Percentiles rank a stretch among this genome's conserved stretches.
Conservation (phyloP, 2,329 filamentous ascomycete species). For the Zymoseptoria ardabiliae region DNA sequence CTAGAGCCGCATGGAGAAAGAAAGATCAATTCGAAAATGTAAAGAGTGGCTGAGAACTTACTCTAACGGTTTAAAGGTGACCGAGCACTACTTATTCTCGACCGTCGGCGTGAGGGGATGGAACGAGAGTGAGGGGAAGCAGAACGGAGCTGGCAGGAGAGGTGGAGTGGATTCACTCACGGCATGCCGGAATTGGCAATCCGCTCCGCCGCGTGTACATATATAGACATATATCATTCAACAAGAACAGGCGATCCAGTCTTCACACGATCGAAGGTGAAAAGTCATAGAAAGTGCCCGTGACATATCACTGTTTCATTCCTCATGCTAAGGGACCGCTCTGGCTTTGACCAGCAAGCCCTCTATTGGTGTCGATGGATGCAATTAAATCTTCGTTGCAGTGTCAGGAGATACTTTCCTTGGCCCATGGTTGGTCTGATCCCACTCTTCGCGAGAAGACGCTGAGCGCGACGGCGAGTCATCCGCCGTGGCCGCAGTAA, state of each 20-base stretch:
- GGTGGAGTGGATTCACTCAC: neutral
- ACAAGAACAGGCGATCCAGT: too few species aligned
- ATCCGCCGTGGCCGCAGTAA: constrained; percentile 36
- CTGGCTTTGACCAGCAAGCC: neutral
- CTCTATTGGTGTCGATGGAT: neutral
- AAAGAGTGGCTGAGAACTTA: neutral
- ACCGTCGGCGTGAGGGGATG: neutral
- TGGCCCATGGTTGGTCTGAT: constrained; percentile 19
- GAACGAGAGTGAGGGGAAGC: neutral
- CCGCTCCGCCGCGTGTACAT: neutral
- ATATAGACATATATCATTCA: neutral
- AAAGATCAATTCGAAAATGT: neutral
- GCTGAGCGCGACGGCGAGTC: constrained; percentile 13
- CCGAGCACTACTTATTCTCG: neutral
- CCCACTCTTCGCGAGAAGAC: constrained; percentile 37
- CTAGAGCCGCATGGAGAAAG: neutral
- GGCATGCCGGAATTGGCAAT: neutral
- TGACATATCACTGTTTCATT: neutral
- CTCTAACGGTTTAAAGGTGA: neutral
- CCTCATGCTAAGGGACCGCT: neutral
- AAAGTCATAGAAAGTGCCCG: neutral
- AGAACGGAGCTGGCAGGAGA: neutral
- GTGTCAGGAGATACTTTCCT: neutral
- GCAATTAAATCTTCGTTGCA: neutral
- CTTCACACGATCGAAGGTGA: too few species aligned